Evolutionary conservation across 352 stramenopile species (phyloP), one percentile per base, ranked within the genome.

Genomic region (Blastocystis sp.): DNA sequence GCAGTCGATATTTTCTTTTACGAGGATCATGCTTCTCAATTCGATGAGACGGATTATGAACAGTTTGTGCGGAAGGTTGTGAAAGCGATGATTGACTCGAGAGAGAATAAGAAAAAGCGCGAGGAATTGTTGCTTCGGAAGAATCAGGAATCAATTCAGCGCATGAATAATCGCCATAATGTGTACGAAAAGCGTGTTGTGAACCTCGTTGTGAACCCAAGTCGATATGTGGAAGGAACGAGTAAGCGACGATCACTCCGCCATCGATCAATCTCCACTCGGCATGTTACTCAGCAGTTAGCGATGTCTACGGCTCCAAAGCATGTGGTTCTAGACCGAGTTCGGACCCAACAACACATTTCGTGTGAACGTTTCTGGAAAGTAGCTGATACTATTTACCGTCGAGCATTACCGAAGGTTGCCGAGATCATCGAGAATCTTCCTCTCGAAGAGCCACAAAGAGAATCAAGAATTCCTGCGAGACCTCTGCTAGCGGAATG

Each of bases 321-420:
- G 6, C 23, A 34, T 23, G 66, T 34, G 34, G 56, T 56, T 18
- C 37, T 41, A 15, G 63, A 8, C 15, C 13, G 7, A 55, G 39
- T 56, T 20, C 54, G 66, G 50, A 34, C 23, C 9, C 18, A 56
- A 29, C 15, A 41, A 43, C 23, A 47, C 20, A 7, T 84, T 8
- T 26, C 73, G 56, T 69, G 15, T 8, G 73, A 84, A 45, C 73
- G 73, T 0, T 84, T 84, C 50, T 84, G 73, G 73, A 84, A 66
- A 55, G 34, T 68, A 1, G 26, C 68, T n/a, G 73, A 84, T n/a
- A 13, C 15, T 0, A 4, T 66, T 50, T 84, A 84, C 39, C 62
- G 41, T 43, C 34, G 39, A 7, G 5, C 5, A 5, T 15, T 68
- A 11, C 73, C 73, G 20, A 29, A 64, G 56, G 18, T 68, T 7